Conservation (phyloP, 2,329 filamentous ascomycete genomes). For the Thelonectria discophora region DNA sequence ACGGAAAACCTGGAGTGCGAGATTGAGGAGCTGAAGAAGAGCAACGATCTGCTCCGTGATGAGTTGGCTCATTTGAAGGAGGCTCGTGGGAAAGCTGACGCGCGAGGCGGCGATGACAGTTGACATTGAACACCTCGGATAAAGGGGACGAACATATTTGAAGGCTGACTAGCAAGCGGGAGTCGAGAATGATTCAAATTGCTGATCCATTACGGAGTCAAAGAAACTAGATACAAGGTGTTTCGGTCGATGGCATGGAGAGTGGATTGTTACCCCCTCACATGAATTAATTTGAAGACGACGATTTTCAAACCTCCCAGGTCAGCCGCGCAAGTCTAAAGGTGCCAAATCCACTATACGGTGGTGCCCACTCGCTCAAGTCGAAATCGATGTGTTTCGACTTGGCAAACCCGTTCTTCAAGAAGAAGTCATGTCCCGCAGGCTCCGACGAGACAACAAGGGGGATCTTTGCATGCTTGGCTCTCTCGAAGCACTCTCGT, state of each 20-base stretch:
- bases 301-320: background rate
- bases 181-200: too few relatives aligned
- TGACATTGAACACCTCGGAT: too few relatives aligned
- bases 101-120: background rate
- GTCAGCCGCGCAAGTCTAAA: slow-evolving; percentile 17
- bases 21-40: slow-evolving; percentile 61
- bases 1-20: slow-evolving; percentile 65
- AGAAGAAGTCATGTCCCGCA: slow-evolving; percentile 17
- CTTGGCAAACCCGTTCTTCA: slow-evolving; percentile 12
- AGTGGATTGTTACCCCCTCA: too few relatives aligned
- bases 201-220: too few relatives aligned
- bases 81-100: background rate
- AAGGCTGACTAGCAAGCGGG: too few relatives aligned
- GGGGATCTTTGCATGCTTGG: slow-evolving; percentile 1
- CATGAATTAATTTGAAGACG: too few relatives aligned
- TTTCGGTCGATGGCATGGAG: too few relatives aligned
- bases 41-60: slow-evolving; percentile 44
- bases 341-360: slow-evolving; percentile 19
- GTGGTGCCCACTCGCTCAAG: slow-evolving; percentile 15
- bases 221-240: too few relatives aligned
- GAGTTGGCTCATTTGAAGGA: background rate
- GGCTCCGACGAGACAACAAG: slow-evolving; percentile 16
- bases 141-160: too few relatives aligned
- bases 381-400: slow-evolving; percentile 16
- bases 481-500: background rate